Percentiles rank a stretch among this genome's conserved stretches.
Evolutionary conservation across 2,329 filamentous ascomycete species (phyloP).

Genomic region (Xylariaceae sp.): DNA sequence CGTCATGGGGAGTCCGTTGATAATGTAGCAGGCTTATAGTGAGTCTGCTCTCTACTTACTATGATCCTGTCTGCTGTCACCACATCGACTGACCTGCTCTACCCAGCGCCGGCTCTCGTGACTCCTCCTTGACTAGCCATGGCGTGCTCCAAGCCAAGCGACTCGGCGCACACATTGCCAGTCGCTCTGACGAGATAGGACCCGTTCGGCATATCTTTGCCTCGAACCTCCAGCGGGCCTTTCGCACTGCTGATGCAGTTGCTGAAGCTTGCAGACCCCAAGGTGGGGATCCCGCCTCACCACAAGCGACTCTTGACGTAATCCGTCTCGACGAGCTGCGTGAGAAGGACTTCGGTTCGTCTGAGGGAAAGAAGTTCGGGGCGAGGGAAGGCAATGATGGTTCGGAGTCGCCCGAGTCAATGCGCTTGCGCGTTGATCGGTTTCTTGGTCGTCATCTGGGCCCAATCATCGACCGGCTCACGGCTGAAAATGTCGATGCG

Average conservation of each 20-base stretch:
- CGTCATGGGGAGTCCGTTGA: constrained; percentile 88
- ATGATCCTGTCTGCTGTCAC: neutral
- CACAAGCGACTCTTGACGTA: constrained; percentile 29
- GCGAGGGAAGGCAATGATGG: constrained; percentile 39
- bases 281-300: neutral
- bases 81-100: constrained; percentile 1
- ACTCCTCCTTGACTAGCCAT: constrained; percentile 76
- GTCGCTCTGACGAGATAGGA: constrained; percentile 25
- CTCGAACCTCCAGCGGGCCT: constrained; percentile 71
- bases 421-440: constrained; percentile 56
- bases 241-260: constrained; percentile 64
- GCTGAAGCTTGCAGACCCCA: constrained; percentile 46
- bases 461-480: constrained; percentile 44
- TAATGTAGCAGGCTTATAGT: constrained; percentile 77
- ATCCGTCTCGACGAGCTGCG: constrained; percentile 48
- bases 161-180: constrained; percentile 58
- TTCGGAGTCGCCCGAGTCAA: constrained; percentile 61
- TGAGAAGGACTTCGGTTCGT: constrained; percentile 69
- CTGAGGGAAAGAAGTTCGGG: constrained; percentile 59
- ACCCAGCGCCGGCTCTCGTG: constrained; percentile 67
- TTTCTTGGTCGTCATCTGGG: constrained; percentile 64
- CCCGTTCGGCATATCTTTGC: constrained; percentile 63
- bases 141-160: constrained; percentile 72
- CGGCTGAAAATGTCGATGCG: constrained; percentile 38
- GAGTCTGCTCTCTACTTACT: constrained; percentile 30